Evolutionary conservation across 139 green algal species (phyloP).

Genomic region (Micromonas pusilla): DNA sequence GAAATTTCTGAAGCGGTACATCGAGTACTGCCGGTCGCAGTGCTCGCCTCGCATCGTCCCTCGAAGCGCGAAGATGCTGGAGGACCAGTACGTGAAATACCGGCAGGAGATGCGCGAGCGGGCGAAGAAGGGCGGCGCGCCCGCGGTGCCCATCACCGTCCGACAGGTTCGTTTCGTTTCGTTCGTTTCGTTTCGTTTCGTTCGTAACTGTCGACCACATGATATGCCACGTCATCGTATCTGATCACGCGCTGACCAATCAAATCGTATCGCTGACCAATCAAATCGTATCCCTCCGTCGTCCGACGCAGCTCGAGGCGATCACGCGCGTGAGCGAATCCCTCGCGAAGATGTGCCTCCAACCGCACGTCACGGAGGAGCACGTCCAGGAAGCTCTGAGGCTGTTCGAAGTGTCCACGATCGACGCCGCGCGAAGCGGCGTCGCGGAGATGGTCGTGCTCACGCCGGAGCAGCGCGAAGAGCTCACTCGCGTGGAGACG

Average conservation of each 20-base stretch:
- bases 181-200: too few relatives aligned
- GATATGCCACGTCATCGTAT: too few relatives aligned
- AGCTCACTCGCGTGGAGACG: slow-evolving; percentile 22
- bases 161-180: too few relatives aligned
- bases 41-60: neutral
- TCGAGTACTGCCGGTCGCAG: slow-evolving; percentile 26
- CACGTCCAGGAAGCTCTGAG: slow-evolving; percentile 75
- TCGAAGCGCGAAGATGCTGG: slow-evolving; percentile 40
- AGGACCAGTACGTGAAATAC: slow-evolving; percentile 82
- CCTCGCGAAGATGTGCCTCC: slow-evolving; percentile 86
- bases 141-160: slow-evolving; percentile 88
- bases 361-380: slow-evolving; percentile 48
- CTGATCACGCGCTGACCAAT: too few relatives aligned
- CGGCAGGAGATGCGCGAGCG: slow-evolving; percentile 48
- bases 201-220: too few relatives aligned
- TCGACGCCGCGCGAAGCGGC: slow-evolving; percentile 40
- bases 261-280: too few relatives aligned
- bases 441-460: slow-evolving; percentile 53
- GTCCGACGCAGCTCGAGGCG: slow-evolving; percentile 96
- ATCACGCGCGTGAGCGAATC: slow-evolving; percentile 86
- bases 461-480: slow-evolving; percentile 57
- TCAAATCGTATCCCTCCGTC: too few relatives aligned
- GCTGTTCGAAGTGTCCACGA: slow-evolving; percentile 66
- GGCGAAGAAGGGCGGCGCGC: slow-evolving; percentile 35
- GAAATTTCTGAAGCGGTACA: slow-evolving; percentile 45